A percentile compares a stretch with the other conserved stretches of the same genome.
These are phyloP conservation scores for Tympanopsis confertula DNA, from an alignment of 2,329 filamentous ascomycete species.

Conservation along the genomic window DNA sequence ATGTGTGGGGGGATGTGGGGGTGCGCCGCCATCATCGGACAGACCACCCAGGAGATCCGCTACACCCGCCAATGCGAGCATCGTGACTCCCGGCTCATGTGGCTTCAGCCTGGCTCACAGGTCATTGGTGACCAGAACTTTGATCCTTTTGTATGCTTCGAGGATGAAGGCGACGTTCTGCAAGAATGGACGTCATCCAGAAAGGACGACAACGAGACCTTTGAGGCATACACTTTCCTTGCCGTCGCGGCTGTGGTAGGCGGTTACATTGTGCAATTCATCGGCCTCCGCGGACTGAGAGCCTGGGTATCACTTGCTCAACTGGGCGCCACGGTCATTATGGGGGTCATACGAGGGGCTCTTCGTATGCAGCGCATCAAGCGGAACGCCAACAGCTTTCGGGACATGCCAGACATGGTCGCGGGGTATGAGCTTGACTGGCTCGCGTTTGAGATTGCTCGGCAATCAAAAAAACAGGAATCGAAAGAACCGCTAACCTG, in stretches of 20 bases:
- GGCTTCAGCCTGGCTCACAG: constrained; percentile 10
- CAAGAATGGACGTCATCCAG: constrained; percentile 5
- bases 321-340: constrained; percentile 7
- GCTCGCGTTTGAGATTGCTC: constrained; percentile 7
- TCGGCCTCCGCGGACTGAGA: constrained; percentile 9
- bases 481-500: neutral
- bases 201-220: constrained; percentile 2
- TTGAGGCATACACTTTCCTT: constrained; percentile 3
- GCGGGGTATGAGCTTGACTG: constrained; percentile 11
- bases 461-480: neutral
- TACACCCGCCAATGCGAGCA: constrained; percentile 2
- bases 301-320: constrained; percentile 9
- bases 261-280: constrained; percentile 10
- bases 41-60: constrained; percentile 6
- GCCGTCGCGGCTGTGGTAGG: constrained; percentile 1
- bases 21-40: constrained; percentile 9
- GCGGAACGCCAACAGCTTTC: constrained; percentile 6
- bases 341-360: constrained; percentile 7
- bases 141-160: constrained; percentile 9
- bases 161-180: constrained; percentile 3
- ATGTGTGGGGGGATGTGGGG: constrained; percentile 9
- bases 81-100: constrained; percentile 4
- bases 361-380: constrained; percentile 8
- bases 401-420: constrained; percentile 5
- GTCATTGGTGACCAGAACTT: constrained; percentile 12